Evolutionary conservation across 2,329 filamentous ascomycete genomes (phyloP).

Genomic region (Hypoxylon sp.): DNA sequence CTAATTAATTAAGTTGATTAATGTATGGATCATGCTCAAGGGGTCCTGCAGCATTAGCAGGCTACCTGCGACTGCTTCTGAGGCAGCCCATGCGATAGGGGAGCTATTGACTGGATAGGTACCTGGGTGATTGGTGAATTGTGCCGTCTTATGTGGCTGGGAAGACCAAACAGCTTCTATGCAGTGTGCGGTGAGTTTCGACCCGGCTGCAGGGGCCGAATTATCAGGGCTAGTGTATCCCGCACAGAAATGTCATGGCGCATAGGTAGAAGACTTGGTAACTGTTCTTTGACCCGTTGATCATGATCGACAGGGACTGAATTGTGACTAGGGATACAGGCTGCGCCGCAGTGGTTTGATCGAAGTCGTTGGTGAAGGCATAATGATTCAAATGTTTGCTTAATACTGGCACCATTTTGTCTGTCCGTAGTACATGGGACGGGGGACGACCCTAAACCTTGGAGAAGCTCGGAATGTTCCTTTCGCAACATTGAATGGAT

Average conservation of each 20-base stretch:
- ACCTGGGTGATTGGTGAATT: neutral
- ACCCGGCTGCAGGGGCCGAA: conserved; percentile 30
- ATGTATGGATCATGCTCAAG: conserved; percentile 23
- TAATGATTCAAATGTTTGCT: conserved; percentile 31
- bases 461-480: conserved; percentile 36
- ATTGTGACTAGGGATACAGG: conserved; percentile 31
- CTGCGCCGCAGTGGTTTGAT: conserved; percentile 32
- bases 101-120: neutral
- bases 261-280: conserved; percentile 27
- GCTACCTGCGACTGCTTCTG: conserved; percentile 17
- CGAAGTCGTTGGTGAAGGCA: conserved; percentile 27
- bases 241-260: conserved; percentile 37
- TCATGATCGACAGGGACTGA: conserved; percentile 43
- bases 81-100: conserved; percentile 19
- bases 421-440: conserved; percentile 7
- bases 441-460: conserved; percentile 13
- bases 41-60: conserved; percentile 20
- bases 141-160: conserved; percentile 29
- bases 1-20: conserved; percentile 26
- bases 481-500: conserved; percentile 41
- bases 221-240: conserved; percentile 29
- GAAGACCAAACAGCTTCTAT: conserved; percentile 21
- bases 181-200: conserved; percentile 31
- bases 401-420: conserved; percentile 21
- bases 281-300: conserved; percentile 27